Conservation (phyloP, 306 rosid species). For the Quillaja saponaria region DNA sequence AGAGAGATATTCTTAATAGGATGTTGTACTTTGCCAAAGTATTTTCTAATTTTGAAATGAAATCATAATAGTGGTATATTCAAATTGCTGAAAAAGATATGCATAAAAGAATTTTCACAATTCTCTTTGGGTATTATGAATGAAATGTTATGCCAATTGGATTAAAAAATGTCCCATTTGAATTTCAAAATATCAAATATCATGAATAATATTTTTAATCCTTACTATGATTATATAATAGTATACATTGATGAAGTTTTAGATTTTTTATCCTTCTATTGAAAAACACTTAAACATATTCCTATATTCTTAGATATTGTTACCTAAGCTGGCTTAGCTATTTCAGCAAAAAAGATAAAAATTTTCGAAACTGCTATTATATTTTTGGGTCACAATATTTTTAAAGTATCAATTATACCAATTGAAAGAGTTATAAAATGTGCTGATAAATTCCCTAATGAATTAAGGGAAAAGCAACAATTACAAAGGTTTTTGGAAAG, state of each 20-base stretch:
- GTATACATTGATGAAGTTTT: background rate
- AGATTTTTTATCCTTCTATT: too few relatives aligned
- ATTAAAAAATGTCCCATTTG: background rate
- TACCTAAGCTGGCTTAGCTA: background rate
- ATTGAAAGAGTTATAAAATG: background rate
- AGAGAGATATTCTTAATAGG: too few relatives aligned
- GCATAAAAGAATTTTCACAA: background rate
- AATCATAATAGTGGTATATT: background rate
- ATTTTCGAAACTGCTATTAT: too few relatives aligned
- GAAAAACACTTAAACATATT: background rate
- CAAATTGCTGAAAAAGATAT: background rate
- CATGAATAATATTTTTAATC: background rate
- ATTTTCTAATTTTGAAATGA: background rate
- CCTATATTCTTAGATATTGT: too few relatives aligned
- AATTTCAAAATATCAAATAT: constrained; percentile 1
- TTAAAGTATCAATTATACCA: background rate
- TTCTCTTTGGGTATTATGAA: background rate
- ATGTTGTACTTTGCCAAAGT: background rate
- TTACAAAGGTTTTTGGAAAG: too few relatives aligned
- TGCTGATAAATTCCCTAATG: background rate
- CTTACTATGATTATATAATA: background rate
- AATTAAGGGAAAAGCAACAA: background rate
- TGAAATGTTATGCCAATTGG: background rate
- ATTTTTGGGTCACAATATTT: background rate
- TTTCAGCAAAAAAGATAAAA: background rate